Base-by-base conservation (phyloP, 768 basidiomycete species). In the Kwoniella dendrophila region DNA sequence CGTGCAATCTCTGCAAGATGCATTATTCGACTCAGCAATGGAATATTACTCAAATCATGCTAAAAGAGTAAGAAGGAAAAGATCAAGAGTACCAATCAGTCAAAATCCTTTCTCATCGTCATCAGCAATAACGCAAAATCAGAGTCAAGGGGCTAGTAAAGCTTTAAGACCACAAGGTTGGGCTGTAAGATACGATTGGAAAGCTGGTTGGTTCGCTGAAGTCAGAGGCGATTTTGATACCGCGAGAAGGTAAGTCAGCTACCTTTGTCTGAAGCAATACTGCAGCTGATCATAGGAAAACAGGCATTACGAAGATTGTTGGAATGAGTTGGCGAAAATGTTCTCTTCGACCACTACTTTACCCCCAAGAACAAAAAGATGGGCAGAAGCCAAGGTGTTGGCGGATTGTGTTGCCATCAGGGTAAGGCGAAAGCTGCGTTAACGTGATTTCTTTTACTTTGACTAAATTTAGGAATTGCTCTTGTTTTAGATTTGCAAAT, bases 361-460 rank as follows among this genome's bases (percentile, higher is more conserved):
- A 7, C 90, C 90, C 0, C 92, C 93, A 4, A 85, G 95, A 8
- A 97, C 93, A 1, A 99, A 98, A 76, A 84, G 95, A 30, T 98
- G 95, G 95, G 93, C 94, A 16, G 96, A 99, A 78, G 95, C 95
- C 2, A 96, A 94, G 78, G 96, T 98, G 1, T 83, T 98, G 1
- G 92, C 91, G 0, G 96, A 99, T 75, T 90, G 91, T 67, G 87
- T 97, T 64, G 90, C 88, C 61, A 82, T 96, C 75, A 94, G 96
- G 82, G 93, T 90, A 63, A 58, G 80, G 63, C 24, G 30, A 38
- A 22, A 43, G 5, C 20, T 20, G 11, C 41, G 6, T 43, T 36
- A 36, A 7, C 34, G 34, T 8, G 34, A 36, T 43, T 43, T 43
- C 18, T 14, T 43, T 6, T 43, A 27, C 33, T 14, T 24, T 34